Evolutionary conservation across 805 yeast genomes (phyloP).

Genomic region (Candida piceae): DNA sequence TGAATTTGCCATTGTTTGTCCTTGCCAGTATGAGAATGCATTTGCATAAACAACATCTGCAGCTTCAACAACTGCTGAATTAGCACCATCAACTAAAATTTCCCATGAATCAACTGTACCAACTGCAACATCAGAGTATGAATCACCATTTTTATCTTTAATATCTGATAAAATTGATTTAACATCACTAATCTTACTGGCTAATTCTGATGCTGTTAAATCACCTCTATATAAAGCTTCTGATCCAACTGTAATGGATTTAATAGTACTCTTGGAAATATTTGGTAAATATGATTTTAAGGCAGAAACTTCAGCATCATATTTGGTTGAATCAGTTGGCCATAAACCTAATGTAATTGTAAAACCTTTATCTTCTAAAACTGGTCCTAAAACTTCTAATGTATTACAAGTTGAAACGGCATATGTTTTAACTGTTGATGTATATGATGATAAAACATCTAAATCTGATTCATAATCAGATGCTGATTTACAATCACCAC

Average conservation of each 20-base stretch:
- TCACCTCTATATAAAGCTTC: conserved; percentile 94
- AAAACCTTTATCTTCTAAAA: conserved; percentile 74
- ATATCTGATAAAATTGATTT: conserved; percentile 56
- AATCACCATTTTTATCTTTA: conserved; percentile 74
- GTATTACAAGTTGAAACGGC: conserved; percentile 95
- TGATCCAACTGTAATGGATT: conserved; percentile 85
- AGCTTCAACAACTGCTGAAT: conserved; percentile 66
- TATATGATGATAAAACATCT: conserved; percentile 48
- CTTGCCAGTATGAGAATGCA: conserved; percentile 99
- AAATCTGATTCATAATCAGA: conserved; percentile 69
- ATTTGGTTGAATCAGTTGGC: conserved; percentile 87
- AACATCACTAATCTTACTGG: conserved; percentile 58
- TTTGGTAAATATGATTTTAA: conserved; percentile 65
- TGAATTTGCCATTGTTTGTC: conserved; percentile 78
- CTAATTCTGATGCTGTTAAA: conserved; percentile 68
- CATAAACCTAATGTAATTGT: conserved; percentile 80
- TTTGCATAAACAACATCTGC: conserved; percentile 87
- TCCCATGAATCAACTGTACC: conserved; percentile 98
- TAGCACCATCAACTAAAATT: conserved; percentile 73
- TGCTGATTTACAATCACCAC: conserved; percentile 72
- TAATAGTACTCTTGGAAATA: conserved; percentile 62
- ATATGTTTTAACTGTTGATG: conserved; percentile 73
- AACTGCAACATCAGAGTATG: conserved; percentile 67
- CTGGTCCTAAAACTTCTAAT: conserved; percentile 78
- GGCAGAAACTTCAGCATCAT: conserved; percentile 67